Evolutionary conservation across 1,139 yeast species (phyloP), one percentile per base, ranked within the genome.

Genomic region (Candida frijolesensis): DNA sequence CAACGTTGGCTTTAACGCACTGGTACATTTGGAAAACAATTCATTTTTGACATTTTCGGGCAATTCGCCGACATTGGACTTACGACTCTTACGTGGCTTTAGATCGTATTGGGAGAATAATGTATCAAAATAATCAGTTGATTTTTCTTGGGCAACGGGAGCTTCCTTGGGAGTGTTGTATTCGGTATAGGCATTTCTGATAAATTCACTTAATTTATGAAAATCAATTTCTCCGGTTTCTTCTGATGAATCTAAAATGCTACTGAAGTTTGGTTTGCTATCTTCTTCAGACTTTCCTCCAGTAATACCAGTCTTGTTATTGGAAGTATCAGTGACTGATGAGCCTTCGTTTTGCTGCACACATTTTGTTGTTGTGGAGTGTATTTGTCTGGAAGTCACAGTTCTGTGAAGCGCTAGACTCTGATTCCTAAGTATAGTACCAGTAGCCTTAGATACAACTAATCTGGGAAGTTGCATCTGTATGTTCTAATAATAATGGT

Each of bases 1-100:
- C 3, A 67, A 44, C 0, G 72, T 65, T 9, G 73, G 71, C 1
- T 30, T 44, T 47, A 72, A 60, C 0, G 72, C 68, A 2, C 45
- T 54, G 16, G 56, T 54, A 7, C 64, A 57, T 49, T 58, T 53
- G 8, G 54, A 46, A 44, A 64, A 58, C 44, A 67, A 52, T 34
- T 61, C 60, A 4, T 53, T 52, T 32, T 52, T 52, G 25, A 59
- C 45, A n/a, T 44, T 38, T 22, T 25, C 41, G 3, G 30, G 29
- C 33, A 44, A 22, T 39, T 29, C 5, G 43, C 27, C 15, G 30
- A 38, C 25, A 45, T 32, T 18, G 50, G 29, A 52, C 54, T 22
- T 52, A 53, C 19, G 16, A 25, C 5, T 45, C 22, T 25, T 25
- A 22, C 14, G 15, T 9, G 30, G 11, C 9, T 35, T 10, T 33